These are phyloP conservation scores for Triticum aestivum DNA, from an alignment of 176 grass and related monocot genomes.

Conservation along the genomic window DNA sequence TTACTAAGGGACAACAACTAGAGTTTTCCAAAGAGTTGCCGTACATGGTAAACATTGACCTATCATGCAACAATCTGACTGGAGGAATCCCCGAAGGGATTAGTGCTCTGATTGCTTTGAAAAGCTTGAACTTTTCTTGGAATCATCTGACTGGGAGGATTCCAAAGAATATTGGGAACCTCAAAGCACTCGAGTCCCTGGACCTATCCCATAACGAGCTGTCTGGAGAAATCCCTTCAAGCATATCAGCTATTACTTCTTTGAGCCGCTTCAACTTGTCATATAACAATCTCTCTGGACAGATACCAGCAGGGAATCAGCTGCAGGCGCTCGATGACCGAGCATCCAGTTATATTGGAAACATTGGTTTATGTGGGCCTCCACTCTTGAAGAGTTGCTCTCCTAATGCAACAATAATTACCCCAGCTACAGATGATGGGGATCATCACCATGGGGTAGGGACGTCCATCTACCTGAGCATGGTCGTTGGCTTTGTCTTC, in stretches of 20 bases:
- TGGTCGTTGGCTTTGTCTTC: background rate
- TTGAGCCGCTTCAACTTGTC: too few relatives aligned
- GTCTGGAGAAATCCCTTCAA: background rate
- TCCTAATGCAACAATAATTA: background rate
- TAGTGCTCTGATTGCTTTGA: background rate
- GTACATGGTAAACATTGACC: background rate
- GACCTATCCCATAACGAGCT: background rate
- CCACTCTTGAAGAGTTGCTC: conserved; percentile 22
- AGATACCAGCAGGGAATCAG: conserved; percentile 36
- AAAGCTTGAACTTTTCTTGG: conserved; percentile 16
- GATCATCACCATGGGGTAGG: background rate
- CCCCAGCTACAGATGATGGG: background rate
- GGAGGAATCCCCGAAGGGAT: background rate
- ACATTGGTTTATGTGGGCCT: conserved; percentile 32
- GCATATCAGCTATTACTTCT: background rate
- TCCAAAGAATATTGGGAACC: background rate
- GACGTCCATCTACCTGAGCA: background rate
- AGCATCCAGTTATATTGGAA: conserved; percentile 35
- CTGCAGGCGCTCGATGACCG: conserved; percentile 30
- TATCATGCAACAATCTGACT: background rate
- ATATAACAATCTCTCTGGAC: too few relatives aligned
- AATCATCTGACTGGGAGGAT: conserved; percentile 18
- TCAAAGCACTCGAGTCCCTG: background rate
- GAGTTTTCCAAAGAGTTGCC: background rate
- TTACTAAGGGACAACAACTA: conserved; percentile 26